Evolutionary conservation across 1,284 basidiomycete species (phyloP).

Genomic region (Acaromyces ingoldii): DNA sequence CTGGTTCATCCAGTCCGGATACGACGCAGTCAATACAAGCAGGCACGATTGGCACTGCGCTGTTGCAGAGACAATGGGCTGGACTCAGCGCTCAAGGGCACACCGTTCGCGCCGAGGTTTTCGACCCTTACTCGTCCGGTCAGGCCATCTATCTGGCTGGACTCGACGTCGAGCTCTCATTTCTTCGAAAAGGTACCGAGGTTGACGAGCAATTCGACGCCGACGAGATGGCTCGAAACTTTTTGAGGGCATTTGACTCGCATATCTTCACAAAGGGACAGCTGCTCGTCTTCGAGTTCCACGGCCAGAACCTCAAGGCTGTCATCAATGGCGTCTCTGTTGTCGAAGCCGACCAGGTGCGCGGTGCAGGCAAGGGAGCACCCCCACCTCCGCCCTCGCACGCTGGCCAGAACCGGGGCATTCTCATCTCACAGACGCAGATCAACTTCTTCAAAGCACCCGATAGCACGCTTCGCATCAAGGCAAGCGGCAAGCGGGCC

Average conservation of each 20-base stretch:
- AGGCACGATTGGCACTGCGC: conserved; percentile 37
- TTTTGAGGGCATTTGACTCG: conserved; percentile 67
- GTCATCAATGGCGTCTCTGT: conserved; percentile 65
- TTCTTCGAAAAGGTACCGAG: conserved; percentile 30
- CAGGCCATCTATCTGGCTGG: conserved; percentile 41
- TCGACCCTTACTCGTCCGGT: conserved; percentile 39
- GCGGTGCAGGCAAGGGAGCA: conserved; percentile 49
- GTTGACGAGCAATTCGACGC: conserved; percentile 56
- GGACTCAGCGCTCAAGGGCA: conserved; percentile 42
- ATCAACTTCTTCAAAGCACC: conserved; percentile 81
- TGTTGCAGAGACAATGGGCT: conserved; percentile 46
- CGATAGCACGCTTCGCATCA: conserved; percentile 77
- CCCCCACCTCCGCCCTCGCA: conserved; percentile 26
- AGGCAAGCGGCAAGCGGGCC: conserved; percentile 84
- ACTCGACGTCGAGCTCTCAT: conserved; percentile 43
- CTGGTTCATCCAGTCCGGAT: conserved; percentile 29
- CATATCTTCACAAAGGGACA: conserved; percentile 62
- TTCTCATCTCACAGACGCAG: conserved; percentile 85
- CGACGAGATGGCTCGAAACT: conserved; percentile 75
- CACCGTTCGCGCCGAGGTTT: conserved; percentile 36
- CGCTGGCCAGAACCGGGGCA: conserved; percentile 56
- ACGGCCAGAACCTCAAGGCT: conserved; percentile 76
- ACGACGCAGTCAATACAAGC: conserved; percentile 29
- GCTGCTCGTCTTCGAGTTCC: conserved; percentile 81
- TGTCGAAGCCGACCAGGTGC: conserved; percentile 56